A percentile compares a stretch with the other conserved stretches of the same genome.
Evolutionary conservation across 768 basidiomycete species (phyloP).

Genomic region (Tulasnella sp.): DNA sequence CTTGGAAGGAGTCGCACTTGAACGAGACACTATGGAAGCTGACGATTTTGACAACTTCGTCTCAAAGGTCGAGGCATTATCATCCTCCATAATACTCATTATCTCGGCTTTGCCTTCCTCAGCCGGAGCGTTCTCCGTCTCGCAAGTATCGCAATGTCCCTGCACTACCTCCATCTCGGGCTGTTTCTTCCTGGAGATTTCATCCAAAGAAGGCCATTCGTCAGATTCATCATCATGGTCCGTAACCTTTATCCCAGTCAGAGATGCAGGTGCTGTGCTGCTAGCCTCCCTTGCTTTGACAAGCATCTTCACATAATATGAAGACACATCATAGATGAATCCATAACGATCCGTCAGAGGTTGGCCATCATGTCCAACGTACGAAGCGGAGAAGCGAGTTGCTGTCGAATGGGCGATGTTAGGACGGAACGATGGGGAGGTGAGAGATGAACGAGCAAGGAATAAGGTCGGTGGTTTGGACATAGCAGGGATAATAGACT

Average conservation of each 20-base stretch:
- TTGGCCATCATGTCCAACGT: conserved; percentile 2
- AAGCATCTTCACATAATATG: conserved; percentile 68
- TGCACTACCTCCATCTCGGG: conserved; percentile 35
- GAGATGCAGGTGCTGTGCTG: conserved; percentile 66
- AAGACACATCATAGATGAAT: conserved; percentile 76
- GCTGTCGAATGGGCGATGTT: conserved; percentile 42
- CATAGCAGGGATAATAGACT: conserved; percentile 68
- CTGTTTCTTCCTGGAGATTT: conserved; percentile 21
- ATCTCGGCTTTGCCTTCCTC: conserved; percentile 10
- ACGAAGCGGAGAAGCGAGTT: conserved; percentile 10
- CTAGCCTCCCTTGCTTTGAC: conserved; percentile 57
- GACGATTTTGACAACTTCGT: background rate
- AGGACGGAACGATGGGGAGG: conserved; percentile 61
- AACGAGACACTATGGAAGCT: conserved; percentile 1
- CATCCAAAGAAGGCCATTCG: conserved; percentile 59
- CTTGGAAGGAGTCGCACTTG: background rate
- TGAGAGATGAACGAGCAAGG: conserved; percentile 61
- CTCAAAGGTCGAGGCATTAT: conserved; percentile 23
- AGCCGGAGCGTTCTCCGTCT: conserved; percentile 28
- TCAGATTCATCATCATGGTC: conserved; percentile 52
- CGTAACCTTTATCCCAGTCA: conserved; percentile 79
- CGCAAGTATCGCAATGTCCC: conserved; percentile 34
- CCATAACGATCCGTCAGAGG: conserved; percentile 72
- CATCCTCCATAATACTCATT: conserved; percentile 14
- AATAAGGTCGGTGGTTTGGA: conserved; percentile 78